Percentiles rank a stretch among this genome's conserved stretches.
phyloP scores from a whole-genome alignment of 768 basidiomycete species.

The Mycena belliarum region DNA sequence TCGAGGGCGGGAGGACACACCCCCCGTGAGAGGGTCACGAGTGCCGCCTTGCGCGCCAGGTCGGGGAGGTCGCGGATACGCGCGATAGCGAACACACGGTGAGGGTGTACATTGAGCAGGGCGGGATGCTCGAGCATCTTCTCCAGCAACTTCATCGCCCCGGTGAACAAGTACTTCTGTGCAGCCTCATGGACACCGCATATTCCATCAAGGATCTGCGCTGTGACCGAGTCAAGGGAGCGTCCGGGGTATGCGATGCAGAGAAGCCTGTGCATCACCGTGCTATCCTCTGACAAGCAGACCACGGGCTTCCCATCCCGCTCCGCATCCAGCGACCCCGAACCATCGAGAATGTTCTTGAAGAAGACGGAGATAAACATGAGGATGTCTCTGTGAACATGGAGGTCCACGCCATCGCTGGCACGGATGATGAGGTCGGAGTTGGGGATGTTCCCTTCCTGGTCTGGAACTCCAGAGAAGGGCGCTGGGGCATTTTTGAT shows the following conservation, averaged over 20 bases:
- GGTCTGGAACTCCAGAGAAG: not conserved
- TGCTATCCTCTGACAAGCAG: not conserved
- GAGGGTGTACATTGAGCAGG: not conserved
- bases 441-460: not conserved
- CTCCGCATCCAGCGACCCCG: too few species aligned
- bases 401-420: slow-evolving; percentile 4
- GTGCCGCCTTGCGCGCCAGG: not conserved
- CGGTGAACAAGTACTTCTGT: not conserved
- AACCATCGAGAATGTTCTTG: not conserved
- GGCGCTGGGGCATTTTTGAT: not conserved
- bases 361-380: slow-evolving; percentile 2
- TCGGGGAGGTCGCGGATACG: not conserved
- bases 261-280: not conserved
- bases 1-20: not conserved
- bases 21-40: not conserved
- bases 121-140: not conserved
- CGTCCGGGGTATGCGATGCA: not conserved
- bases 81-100: not conserved
- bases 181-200: not conserved
- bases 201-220: not conserved
- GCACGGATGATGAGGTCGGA: not conserved
- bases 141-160: not conserved
- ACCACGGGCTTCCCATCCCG: not conserved
- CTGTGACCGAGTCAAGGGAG: not conserved
- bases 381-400: slow-evolving; percentile 5